Evolutionary conservation across 2,329 filamentous ascomycete genomes (phyloP).

Genomic region (Fusarium floridanum): DNA sequence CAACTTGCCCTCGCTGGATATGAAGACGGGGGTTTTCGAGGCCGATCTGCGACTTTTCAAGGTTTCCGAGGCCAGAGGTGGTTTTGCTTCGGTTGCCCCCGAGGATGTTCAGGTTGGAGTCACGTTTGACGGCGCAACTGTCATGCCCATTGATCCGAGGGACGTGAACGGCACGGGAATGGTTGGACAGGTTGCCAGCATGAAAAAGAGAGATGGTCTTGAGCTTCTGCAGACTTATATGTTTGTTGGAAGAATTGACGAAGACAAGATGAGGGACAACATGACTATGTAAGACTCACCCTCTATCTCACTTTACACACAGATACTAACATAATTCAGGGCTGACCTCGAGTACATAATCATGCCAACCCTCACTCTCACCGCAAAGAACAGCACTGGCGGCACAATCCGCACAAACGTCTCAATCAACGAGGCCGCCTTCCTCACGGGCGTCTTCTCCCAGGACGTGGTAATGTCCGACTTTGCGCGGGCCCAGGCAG

Average conservation of each 20-base stretch:
- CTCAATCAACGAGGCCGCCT: constrained; percentile 77
- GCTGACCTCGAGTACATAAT: constrained; percentile 72
- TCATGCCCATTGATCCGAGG: constrained; percentile 45
- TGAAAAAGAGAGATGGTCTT: constrained; percentile 47
- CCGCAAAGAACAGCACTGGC: constrained; percentile 66
- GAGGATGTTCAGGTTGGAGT: constrained; percentile 68
- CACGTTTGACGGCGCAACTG: constrained; percentile 64
- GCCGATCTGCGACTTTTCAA: constrained; percentile 83
- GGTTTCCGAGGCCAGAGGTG: constrained; percentile 69
- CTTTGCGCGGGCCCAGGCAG: constrained; percentile 61
- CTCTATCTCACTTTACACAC: constrained; percentile 26
- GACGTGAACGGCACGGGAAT: constrained; percentile 45
- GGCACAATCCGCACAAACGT: constrained; percentile 71
- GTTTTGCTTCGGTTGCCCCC: constrained; percentile 64
- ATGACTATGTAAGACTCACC: constrained; percentile 71
- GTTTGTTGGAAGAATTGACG: constrained; percentile 77
- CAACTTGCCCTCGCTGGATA: constrained; percentile 80
- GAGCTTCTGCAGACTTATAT: constrained; percentile 72
- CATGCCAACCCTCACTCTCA: constrained; percentile 76
- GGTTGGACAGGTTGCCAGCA: constrained; percentile 31
- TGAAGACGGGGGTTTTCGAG: constrained; percentile 76
- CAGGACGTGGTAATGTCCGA: constrained; percentile 66
- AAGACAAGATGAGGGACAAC: constrained; percentile 63
- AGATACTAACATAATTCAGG: constrained; percentile 53
- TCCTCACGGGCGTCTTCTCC: constrained; percentile 79